Percentiles rank a stretch among this genome's conserved stretches.
Evolutionary conservation across 2,329 filamentous ascomycete genomes (phyloP).

Genomic region (Aureobasidium sp.): DNA sequence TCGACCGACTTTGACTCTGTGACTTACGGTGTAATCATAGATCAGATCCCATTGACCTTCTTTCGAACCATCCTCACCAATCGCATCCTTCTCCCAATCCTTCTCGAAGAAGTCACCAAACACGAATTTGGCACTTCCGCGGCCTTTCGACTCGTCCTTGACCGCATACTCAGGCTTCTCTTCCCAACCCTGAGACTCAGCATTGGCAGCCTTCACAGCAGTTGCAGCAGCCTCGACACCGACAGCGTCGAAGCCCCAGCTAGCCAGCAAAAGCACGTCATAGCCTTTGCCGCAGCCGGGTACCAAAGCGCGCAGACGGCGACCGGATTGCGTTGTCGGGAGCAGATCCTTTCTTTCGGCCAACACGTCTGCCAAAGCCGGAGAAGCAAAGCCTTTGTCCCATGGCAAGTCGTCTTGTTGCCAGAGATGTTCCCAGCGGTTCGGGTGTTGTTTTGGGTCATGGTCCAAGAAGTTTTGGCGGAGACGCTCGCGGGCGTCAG

Average conservation of each 20-base stretch:
- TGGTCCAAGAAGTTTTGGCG: constrained; percentile 29
- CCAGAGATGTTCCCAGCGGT: constrained; percentile 66
- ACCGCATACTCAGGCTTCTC: constrained; percentile 47
- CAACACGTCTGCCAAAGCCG: constrained; percentile 64
- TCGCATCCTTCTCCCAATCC: constrained; percentile 56
- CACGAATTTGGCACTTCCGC: constrained; percentile 63
- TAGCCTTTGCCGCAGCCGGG: constrained; percentile 87
- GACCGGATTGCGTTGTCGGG: constrained; percentile 24
- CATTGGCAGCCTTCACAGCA: constrained; percentile 53
- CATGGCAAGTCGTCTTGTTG: constrained; percentile 60
- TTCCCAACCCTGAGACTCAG: constrained; percentile 43
- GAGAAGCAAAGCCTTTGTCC: constrained; percentile 65
- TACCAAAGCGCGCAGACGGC: constrained; percentile 69
- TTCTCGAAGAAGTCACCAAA: constrained; percentile 73
- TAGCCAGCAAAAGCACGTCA: constrained; percentile 79
- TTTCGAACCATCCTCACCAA: constrained; percentile 32
- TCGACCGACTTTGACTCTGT: background rate
- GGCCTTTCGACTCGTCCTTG: constrained; percentile 44
- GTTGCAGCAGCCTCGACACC: constrained; percentile 74
- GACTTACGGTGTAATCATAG: constrained; percentile 67
- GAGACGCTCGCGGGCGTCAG: constrained; percentile 30
- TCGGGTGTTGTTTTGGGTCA: constrained; percentile 39
- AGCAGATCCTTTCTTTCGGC: constrained; percentile 28
- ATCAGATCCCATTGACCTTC: constrained; percentile 66
- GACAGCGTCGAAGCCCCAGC: constrained; percentile 79